Base-by-base conservation (phyloP, 345 rosid species). In the Theobroma cacao region DNA sequence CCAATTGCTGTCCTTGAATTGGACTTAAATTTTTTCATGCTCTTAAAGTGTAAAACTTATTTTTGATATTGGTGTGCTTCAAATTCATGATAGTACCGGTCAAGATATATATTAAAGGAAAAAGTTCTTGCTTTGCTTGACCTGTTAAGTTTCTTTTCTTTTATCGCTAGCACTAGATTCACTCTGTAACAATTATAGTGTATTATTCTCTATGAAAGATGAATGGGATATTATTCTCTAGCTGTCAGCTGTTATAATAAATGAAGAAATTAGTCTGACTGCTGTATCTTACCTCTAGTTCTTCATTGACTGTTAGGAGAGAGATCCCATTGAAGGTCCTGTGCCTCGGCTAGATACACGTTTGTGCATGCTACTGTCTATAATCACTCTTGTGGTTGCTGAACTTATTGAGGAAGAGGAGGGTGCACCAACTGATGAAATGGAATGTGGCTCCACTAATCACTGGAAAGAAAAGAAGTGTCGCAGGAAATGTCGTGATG, bases 281-380 rank as follows among this genome's bases (percentile, higher is more conserved):
- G 34, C n/a, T 53, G 11, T 38, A 7, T 38, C 75, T 82, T 22
- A 33, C 58, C 30, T 62, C 31, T 52, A 52, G 20, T 77, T 80
- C 61, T 59, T 72, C 52, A 40, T 78, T 77, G 41, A 60, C 22
- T 75, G 75, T 72, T 75, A 96, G 99, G 99, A 94, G 86, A 90
- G 95, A 82, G 94, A 96, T 85, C 93, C 98, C 65, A 88, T 88
- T 79, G 99, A 96, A 84, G 98, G 95, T 53, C 98, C 98, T 59
- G 84, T 90, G 78, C 98, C 98, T 80, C 91, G 91, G 40, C 81
- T 90, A 69, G 98, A 96, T 82, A 90, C 98, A 76, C 90, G 92
- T 85, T 85, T 96, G 79, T 87, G 93, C 88, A 86, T 96, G 98
- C 83, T 95, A 83, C 83, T 94, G 36, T 91, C 94, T 75, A 87